phyloP scores from a whole-genome alignment of 495 filamentous ascomycete genomes.

The Hypoxylon cercidicola region DNA sequence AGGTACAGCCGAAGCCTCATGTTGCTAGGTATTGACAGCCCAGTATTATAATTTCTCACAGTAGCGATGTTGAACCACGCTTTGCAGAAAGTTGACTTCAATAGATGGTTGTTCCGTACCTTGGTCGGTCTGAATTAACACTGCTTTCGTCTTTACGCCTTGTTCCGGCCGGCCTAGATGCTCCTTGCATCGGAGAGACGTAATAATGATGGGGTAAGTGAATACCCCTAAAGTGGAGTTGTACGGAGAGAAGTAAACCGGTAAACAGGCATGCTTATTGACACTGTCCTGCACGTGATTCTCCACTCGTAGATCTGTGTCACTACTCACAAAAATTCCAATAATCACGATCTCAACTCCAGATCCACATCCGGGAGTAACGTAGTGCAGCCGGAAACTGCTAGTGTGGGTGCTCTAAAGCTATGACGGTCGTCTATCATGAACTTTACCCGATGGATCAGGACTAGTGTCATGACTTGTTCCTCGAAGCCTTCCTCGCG shows the following conservation, averaged over 20 bases:
- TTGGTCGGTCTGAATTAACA: not conserved
- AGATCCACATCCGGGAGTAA: too few species aligned
- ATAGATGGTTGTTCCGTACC: not conserved
- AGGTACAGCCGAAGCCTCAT: not conserved
- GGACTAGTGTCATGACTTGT: not conserved
- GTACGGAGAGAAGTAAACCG: too few species aligned
- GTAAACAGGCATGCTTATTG: too few species aligned
- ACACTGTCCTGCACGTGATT: too few species aligned
- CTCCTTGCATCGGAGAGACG: not conserved
- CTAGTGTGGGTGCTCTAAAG: not conserved
- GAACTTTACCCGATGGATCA: constrained; percentile 16
- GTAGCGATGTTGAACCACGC: not conserved
- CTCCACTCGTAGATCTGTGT: too few species aligned
- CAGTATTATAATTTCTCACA: constrained; percentile 1
- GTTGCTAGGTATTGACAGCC: not conserved
- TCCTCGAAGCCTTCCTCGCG: not conserved
- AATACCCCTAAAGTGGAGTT: too few species aligned
- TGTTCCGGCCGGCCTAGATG: not conserved
- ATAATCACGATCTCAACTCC: too few species aligned
- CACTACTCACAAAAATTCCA: too few species aligned
- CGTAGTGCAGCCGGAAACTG: not conserved
- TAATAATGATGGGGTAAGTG: not conserved
- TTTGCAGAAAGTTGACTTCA: not conserved
- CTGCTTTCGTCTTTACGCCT: not conserved
- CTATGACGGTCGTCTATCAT: constrained; percentile 1